Conservation (phyloP, 192 early-diverging fungal genomes). For the Coemansia sp. region DNA sequence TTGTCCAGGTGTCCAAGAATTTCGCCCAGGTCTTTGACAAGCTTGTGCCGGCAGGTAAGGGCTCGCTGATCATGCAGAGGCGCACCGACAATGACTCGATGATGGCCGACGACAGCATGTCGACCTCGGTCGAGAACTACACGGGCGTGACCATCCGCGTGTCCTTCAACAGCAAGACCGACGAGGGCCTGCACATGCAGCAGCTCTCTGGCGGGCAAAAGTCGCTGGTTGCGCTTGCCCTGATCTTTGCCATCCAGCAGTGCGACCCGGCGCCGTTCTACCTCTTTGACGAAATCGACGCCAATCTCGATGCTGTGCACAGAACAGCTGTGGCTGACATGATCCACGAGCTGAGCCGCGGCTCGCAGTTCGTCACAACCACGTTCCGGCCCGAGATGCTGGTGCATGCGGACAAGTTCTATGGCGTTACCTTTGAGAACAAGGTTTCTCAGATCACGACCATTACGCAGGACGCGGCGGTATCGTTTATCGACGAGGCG, state of each 20-base stretch:
- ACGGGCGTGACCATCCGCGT: slow-evolving; percentile 89
- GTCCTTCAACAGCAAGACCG: slow-evolving; percentile 88
- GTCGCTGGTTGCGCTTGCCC: slow-evolving; percentile 90
- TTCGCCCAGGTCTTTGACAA: slow-evolving; percentile 87
- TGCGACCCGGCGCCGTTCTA: slow-evolving; percentile 99
- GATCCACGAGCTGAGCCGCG: slow-evolving; percentile 83
- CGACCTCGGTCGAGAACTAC: slow-evolving; percentile 75
- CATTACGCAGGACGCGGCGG: slow-evolving; percentile 69
- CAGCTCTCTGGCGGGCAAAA: slow-evolving; percentile 99
- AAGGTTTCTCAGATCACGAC: slow-evolving; percentile 88
- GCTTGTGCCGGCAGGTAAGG: slow-evolving; percentile 85
- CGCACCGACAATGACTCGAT: slow-evolving; percentile 57
- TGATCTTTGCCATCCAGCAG: slow-evolving; percentile 98
- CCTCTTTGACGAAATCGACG: slow-evolving; percentile 99
- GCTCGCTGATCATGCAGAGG: slow-evolving; percentile 83
- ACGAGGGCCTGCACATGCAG: slow-evolving; percentile 88
- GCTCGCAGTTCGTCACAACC: slow-evolving; percentile 96
- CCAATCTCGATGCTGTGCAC: slow-evolving; percentile 94
- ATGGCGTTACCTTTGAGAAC: slow-evolving; percentile 95
- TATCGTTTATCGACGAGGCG: slow-evolving; percentile 60
- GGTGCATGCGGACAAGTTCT: slow-evolving; percentile 90
- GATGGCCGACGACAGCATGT: slow-evolving; percentile 5
- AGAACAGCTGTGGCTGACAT: slow-evolving; percentile 91
- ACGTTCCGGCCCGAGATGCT: slow-evolving; percentile 98
- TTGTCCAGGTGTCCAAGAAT: slow-evolving; percentile 85